Conservation (phyloP, 176 grass and related monocot species). For the Aegilops longissima region DNA sequence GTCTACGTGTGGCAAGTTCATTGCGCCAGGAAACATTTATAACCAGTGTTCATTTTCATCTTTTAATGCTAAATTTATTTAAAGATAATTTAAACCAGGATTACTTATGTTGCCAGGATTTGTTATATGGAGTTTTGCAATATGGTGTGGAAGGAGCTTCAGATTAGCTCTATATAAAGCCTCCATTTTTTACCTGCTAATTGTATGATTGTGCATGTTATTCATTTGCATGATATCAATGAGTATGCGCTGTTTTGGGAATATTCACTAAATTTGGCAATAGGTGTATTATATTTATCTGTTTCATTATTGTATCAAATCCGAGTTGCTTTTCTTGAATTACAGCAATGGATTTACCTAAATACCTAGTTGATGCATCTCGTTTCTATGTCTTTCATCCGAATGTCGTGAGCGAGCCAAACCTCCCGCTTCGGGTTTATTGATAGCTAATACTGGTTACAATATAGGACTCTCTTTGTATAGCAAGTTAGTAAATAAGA, state of each 20-base stretch:
- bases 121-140: not conserved
- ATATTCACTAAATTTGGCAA: not conserved
- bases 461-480: too few species aligned
- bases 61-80: not conserved
- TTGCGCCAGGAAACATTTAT: not conserved
- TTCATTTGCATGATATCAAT: not conserved
- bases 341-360: not conserved
- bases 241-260: not conserved
- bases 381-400: not conserved
- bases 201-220: not conserved
- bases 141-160: not conserved
- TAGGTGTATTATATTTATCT: not conserved
- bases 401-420: not conserved
- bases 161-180: not conserved
- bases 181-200: not conserved
- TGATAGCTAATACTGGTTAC: too few species aligned
- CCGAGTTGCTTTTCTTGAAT: not conserved
- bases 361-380: not conserved
- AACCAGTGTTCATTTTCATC: not conserved
- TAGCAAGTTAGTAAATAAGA: too few species aligned
- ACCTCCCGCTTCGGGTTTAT: too few species aligned
- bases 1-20: not conserved
- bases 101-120: not conserved
- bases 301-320: too few species aligned
- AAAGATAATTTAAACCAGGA: not conserved